Conservation (phyloP, 1,284 basidiomycete species). For the Malassezia japonica region DNA sequence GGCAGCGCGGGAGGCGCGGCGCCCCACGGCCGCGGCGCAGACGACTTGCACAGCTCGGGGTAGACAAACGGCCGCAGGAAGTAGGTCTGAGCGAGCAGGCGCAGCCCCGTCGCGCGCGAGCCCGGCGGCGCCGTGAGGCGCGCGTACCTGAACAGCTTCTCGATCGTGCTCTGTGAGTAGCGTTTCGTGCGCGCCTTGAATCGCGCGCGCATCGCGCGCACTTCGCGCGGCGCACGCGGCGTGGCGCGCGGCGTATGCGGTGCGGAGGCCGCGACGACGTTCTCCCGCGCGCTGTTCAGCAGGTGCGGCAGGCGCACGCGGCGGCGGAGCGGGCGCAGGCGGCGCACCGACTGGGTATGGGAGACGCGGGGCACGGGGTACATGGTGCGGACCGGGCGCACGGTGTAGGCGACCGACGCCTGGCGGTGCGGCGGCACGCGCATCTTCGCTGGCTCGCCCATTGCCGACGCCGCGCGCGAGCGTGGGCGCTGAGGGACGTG, state of each 20-base stretch:
- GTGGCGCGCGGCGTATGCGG: background rate
- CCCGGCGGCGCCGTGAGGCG: conserved; percentile 9
- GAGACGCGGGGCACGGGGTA: conserved; percentile 2
- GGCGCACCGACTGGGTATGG: conserved; percentile 3
- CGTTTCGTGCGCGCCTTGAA: background rate
- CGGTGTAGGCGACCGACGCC: background rate
- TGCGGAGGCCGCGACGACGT: background rate
- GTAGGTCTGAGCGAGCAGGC: conserved; percentile 10
- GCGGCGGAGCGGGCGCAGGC: conserved; percentile 6
- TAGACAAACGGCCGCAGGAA: conserved; percentile 9
- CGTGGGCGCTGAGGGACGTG: background rate
- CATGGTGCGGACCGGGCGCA: conserved; percentile 5
- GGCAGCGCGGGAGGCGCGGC: conserved; percentile 6
- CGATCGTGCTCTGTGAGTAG: background rate
- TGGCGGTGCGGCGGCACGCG: conserved; percentile 2
- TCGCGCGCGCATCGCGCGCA: background rate
- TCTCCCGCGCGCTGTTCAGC: background rate
- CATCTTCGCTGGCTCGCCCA: background rate
- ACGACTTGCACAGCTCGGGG: conserved; percentile 13
- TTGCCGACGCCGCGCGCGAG: background rate
- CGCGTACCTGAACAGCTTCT: conserved; percentile 12
- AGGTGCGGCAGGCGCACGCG: background rate
- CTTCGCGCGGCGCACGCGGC: background rate
- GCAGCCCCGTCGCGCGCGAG: background rate
- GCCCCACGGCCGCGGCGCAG: conserved; percentile 15